These are phyloP conservation scores for Syncephalastrum sp. DNA, from an alignment of 371 early-diverging fungal species.

Conservation along the genomic window DNA sequence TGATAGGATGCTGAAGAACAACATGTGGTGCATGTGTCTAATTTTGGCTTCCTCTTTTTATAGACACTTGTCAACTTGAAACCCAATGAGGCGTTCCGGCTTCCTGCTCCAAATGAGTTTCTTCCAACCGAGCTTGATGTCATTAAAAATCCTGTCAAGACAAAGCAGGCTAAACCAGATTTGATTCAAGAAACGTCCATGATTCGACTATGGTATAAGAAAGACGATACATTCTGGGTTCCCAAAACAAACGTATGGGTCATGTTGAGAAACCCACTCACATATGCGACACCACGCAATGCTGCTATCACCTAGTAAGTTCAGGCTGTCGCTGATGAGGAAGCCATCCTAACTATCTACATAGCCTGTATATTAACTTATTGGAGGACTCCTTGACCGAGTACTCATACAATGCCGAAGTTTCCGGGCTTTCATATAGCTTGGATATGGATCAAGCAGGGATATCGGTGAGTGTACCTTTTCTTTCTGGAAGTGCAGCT, in stretches of 20 bases:
- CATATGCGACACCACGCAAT: constrained; percentile 54
- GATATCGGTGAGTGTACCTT: constrained; percentile 35
- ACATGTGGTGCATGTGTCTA: not conserved
- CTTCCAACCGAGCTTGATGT: constrained; percentile 70
- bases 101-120: constrained; percentile 82
- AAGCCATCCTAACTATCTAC: not conserved
- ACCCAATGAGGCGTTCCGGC: constrained; percentile 58
- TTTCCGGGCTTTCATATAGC: constrained; percentile 79
- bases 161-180: constrained; percentile 44
- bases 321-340: not conserved
- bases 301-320: constrained; percentile 36
- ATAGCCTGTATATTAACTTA: constrained; percentile 65
- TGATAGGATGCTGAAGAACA: not conserved
- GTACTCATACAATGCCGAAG: constrained; percentile 81
- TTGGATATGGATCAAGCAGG: constrained; percentile 64
- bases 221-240: constrained; percentile 85
- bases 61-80: constrained; percentile 46
- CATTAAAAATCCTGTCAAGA: constrained; percentile 32
- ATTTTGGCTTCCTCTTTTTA: not conserved
- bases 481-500: not conserved
- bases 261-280: constrained; percentile 52
- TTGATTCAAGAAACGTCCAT: constrained; percentile 66
- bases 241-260: constrained; percentile 69
- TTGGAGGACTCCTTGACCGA: constrained; percentile 80
- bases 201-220: constrained; percentile 86